phyloP scores from a whole-genome alignment of 768 basidiomycete species.

The Pleurotus tuoliensis region DNA sequence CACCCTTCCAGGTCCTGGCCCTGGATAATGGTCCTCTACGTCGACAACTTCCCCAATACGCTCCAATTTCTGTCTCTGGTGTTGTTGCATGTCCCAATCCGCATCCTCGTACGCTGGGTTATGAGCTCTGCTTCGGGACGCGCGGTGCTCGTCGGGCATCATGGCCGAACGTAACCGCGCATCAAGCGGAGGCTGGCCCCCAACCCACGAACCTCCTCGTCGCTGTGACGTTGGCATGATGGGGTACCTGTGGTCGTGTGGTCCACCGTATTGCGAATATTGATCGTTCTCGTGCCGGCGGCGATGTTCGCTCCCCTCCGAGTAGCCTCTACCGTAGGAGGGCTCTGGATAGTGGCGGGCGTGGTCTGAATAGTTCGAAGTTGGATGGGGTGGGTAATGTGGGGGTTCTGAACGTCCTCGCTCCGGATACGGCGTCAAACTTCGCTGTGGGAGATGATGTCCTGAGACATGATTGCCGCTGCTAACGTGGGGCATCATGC shows the following conservation, averaged over 20 bases:
- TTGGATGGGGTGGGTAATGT: not conserved
- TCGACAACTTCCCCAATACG: no score
- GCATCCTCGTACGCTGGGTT: not conserved
- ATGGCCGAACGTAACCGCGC: not conserved
- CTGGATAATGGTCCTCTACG: no score
- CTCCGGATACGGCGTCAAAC: not conserved
- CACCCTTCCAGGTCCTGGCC: no score
- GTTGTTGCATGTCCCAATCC: not conserved
- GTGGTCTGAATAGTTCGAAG: not conserved
- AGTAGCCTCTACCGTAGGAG: not conserved
- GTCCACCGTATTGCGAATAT: not conserved
- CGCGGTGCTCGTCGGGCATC: not conserved
- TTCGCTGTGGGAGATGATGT: not conserved
- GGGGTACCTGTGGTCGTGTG: not conserved
- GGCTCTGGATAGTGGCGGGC: not conserved
- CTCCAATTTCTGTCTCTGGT: not conserved
- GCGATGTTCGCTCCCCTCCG: not conserved
- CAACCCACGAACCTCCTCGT: not conserved
- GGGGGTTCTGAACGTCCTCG: not conserved
- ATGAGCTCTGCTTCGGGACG: not conserved
- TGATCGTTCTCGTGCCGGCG: not conserved
- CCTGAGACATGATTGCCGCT: not conserved
- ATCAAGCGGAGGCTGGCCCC: not conserved
- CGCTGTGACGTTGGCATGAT: not conserved
- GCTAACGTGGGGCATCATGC: not conserved